phyloP scores from a whole-genome alignment of 768 basidiomycete species.

The Boletus edulis region DNA sequence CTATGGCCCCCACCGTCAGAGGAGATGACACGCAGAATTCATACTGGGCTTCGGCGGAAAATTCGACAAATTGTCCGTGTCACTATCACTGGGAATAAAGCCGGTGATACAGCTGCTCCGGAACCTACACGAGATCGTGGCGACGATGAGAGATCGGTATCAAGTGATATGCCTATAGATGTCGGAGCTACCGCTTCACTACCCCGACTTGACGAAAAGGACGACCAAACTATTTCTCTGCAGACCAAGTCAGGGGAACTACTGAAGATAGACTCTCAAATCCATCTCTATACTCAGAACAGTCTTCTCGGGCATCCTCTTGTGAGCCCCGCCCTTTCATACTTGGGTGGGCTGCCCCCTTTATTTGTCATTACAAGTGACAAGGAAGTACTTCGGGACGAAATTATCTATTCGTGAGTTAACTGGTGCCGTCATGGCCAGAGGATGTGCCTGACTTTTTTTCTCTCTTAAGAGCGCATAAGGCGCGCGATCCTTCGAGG shows the following conservation, averaged over 20 bases:
- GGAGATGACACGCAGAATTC: slow-evolving; percentile 57
- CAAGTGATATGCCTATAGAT: slow-evolving; percentile 39
- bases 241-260: slow-evolving; percentile 48
- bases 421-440: neutral
- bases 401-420: slow-evolving; percentile 80
- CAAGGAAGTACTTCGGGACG: slow-evolving; percentile 89
- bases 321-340: slow-evolving; percentile 75
- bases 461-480: slow-evolving; percentile 67
- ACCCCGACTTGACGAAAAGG: slow-evolving; percentile 35
- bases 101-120: neutral
- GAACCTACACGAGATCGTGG: slow-evolving; percentile 6
- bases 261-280: slow-evolving; percentile 59
- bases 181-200: slow-evolving; percentile 48
- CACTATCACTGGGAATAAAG: slow-evolving; percentile 22
- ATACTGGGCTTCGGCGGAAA: slow-evolving; percentile 55
- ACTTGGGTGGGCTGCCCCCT: slow-evolving; percentile 90
- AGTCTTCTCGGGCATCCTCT: slow-evolving; percentile 74
- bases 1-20: slow-evolving; percentile 77
- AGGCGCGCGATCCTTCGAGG: slow-evolving; percentile 78
- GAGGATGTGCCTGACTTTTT: neutral
- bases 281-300: slow-evolving; percentile 88
- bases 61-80: slow-evolving; percentile 54
- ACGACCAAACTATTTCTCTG: slow-evolving; percentile 46
- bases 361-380: slow-evolving; percentile 83
- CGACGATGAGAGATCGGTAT: slow-evolving; percentile 10